A percentile compares a stretch with the other conserved stretches of the same genome.
These are phyloP conservation scores for Hypoxylon subgilvum DNA, from an alignment of 495 filamentous ascomycete genomes.

Conservation along the genomic window DNA sequence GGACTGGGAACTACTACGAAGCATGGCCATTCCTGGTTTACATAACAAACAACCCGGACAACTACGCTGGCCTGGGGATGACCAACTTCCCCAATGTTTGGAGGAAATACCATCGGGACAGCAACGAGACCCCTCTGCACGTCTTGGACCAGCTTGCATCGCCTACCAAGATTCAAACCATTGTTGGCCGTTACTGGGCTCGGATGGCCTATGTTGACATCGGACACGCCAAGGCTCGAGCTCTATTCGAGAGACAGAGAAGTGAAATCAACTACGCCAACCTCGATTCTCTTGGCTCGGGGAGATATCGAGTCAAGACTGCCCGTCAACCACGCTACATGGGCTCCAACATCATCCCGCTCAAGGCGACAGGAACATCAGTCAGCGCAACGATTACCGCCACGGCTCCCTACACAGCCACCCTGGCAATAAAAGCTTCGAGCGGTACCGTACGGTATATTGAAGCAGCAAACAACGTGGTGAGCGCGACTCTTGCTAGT, in stretches of 20 bases:
- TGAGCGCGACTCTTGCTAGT: constrained; percentile 33
- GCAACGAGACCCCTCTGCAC: constrained; percentile 54
- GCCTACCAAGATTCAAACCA: constrained; percentile 42
- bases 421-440: constrained; percentile 42
- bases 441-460: constrained; percentile 42
- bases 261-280: constrained; percentile 50
- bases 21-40: constrained; percentile 52
- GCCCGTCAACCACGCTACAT: constrained; percentile 52
- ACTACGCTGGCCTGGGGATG: constrained; percentile 46
- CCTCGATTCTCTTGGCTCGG: constrained; percentile 44
- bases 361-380: constrained; percentile 41
- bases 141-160: constrained; percentile 44
- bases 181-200: constrained; percentile 55
- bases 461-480: constrained; percentile 34
- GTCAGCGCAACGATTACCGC: constrained; percentile 43
- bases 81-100: constrained; percentile 47
- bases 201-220: constrained; percentile 56
- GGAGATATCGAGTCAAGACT: constrained; percentile 50
- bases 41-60: constrained; percentile 52
- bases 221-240: constrained; percentile 46
- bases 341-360: constrained; percentile 54
- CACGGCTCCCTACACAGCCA: constrained; percentile 41
- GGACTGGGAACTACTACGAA: constrained; percentile 46
- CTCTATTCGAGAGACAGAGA: constrained; percentile 40
- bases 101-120: constrained; percentile 48